Conservation (phyloP, 148 eudicot genomes). For the Rheum nobile region DNA sequence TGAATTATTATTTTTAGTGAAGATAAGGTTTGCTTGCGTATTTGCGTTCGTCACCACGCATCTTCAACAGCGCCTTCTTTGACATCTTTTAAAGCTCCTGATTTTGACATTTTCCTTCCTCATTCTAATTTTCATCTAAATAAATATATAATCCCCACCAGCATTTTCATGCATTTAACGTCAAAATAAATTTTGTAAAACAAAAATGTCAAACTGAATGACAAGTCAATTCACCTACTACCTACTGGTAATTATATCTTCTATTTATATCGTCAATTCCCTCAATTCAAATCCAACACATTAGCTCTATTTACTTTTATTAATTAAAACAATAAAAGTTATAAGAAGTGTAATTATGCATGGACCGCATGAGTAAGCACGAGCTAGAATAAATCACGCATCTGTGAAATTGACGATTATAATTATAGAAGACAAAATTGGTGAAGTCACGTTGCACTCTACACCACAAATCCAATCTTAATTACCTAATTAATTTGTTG, state of each 20-base stretch:
- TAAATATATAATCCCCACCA: neutral
- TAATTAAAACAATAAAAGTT: neutral
- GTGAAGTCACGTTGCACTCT: constrained; percentile 1
- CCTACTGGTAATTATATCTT: neutral
- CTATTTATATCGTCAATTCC: neutral
- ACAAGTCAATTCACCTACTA: neutral
- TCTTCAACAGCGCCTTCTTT: neutral
- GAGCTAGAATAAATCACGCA: neutral
- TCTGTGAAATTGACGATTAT: neutral
- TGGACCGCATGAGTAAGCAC: too few species aligned
- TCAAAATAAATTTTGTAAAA: neutral
- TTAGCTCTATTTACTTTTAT: too few species aligned
- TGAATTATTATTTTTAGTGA: too few species aligned
- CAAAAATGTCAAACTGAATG: neutral
- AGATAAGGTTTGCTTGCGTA: neutral
- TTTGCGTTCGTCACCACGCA: neutral
- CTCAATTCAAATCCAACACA: neutral
- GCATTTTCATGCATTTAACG: neutral
- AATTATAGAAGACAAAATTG: neutral
- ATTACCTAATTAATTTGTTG: constrained; percentile 4
- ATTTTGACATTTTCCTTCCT: constrained; percentile 1
- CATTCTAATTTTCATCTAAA: neutral
- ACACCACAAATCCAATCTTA: neutral
- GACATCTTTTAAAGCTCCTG: neutral
- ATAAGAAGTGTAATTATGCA: neutral